Evolutionary conservation across 192 early-diverging fungal genomes (phyloP).

Genomic region (Coemansia interrupta): DNA sequence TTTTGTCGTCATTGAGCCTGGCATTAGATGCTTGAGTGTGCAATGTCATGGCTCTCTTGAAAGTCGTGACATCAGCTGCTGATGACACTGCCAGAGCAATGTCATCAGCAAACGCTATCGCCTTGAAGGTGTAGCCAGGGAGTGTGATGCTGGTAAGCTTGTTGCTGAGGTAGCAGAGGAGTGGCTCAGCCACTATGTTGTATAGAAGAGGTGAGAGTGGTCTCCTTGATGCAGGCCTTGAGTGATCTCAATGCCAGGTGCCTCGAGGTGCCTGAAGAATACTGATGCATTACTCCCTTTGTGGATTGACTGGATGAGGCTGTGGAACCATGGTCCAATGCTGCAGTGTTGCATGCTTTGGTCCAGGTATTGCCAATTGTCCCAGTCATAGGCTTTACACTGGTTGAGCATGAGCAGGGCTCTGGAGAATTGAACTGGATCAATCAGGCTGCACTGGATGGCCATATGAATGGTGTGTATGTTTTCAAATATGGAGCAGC

Average conservation of each 20-base stretch:
- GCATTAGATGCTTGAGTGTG: conserved; percentile 9
- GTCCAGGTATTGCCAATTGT: conserved; percentile 14
- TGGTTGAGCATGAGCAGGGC: conserved; percentile 9
- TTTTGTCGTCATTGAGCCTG: conserved; percentile 11
- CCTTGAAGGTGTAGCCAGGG: background rate
- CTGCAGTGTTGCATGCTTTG: background rate
- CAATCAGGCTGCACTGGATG: background rate
- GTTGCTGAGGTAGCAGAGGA: conserved; percentile 2
- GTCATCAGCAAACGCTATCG: conserved; percentile 14
- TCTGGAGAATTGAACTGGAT: background rate
- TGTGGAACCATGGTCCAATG: background rate
- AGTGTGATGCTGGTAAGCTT: background rate
- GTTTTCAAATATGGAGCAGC: background rate
- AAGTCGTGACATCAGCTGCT: background rate
- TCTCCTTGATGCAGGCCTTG: conserved; percentile 13
- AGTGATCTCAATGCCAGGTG: background rate
- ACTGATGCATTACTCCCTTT: background rate
- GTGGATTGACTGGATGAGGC: background rate
- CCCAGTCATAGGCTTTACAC: conserved; percentile 12
- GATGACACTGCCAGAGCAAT: conserved; percentile 5
- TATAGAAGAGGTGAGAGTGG: conserved; percentile 9
- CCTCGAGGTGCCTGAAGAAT: background rate
- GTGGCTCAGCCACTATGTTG: conserved; percentile 10
- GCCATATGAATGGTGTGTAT: background rate
- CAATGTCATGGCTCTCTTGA: background rate